Percentiles rank a stretch among this genome's conserved stretches.
These are phyloP conservation scores for Boehmeria nivea DNA, from an alignment of 306 rosid species.

Conservation along the genomic window DNA sequence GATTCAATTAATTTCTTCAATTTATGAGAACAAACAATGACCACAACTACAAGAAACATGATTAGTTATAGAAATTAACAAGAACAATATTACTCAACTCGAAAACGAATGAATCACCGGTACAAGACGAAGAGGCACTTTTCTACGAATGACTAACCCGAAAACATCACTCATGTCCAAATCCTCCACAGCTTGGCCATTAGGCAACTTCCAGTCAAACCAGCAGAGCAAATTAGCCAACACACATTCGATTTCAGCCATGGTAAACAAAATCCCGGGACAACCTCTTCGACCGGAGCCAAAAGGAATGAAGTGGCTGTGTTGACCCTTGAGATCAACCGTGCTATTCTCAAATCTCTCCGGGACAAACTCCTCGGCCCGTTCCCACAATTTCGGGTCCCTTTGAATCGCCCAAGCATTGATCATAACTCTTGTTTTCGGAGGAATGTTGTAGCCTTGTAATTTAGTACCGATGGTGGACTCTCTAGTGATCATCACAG, in stretches of 20 bases:
- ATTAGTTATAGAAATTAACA: no score
- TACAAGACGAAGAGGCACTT: conserved; percentile 24
- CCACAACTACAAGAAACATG: not conserved
- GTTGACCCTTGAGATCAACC: conserved; percentile 9
- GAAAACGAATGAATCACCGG: conserved; percentile 8
- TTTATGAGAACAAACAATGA: not conserved
- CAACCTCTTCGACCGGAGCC: conserved; percentile 27
- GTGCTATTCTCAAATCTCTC: not conserved
- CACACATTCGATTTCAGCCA: conserved; percentile 9
- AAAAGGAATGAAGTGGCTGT: conserved; percentile 15
- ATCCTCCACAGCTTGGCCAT: not conserved
- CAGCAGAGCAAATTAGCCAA: conserved; percentile 25
- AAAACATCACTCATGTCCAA: conserved; percentile 24
- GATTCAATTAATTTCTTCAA: no score
- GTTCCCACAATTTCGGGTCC: conserved; percentile 14
- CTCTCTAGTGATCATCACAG: not conserved
- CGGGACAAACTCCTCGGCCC: conserved; percentile 12
- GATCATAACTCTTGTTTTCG: conserved; percentile 5
- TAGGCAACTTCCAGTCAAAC: conserved; percentile 39
- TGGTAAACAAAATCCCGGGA: conserved; percentile 20
- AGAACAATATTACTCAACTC: not conserved
- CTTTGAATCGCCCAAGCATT: conserved; percentile 17
- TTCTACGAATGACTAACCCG: conserved; percentile 15
- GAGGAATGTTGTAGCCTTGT: conserved; percentile 4
- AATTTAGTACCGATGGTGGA: not conserved